Percentiles rank a stretch among this genome's conserved stretches.
These are phyloP conservation scores for Trametes cingulata DNA, from an alignment of 768 basidiomycete species.

Conservation along the genomic window DNA sequence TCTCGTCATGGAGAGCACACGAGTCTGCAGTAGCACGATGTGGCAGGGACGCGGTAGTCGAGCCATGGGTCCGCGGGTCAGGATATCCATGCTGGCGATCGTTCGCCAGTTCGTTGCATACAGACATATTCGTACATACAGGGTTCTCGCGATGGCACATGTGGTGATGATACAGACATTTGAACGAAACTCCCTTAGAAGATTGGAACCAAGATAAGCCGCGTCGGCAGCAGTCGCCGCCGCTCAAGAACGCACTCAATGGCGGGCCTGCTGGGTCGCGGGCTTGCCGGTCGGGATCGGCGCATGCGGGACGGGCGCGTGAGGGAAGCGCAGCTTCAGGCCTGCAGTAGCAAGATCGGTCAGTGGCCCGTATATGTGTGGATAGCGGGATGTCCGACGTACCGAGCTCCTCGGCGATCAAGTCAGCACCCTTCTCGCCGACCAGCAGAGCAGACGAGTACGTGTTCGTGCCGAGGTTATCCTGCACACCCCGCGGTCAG, in stretches of 20 bases:
- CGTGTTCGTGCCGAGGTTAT: conserved; percentile 72
- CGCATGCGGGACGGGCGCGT: conserved; percentile 70
- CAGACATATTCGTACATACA: conserved; percentile 9
- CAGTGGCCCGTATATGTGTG: background rate
- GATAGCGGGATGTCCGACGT: conserved; percentile 15
- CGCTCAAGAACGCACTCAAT: background rate
- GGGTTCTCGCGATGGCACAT: background rate
- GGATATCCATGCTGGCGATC: background rate
- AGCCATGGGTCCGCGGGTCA: too few relatives aligned
- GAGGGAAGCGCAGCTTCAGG: conserved; percentile 60
- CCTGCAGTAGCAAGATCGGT: conserved; percentile 36
- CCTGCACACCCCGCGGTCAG: conserved; percentile 35
- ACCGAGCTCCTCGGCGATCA: conserved; percentile 68
- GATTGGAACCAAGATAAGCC: too few relatives aligned
- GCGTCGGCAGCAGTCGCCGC: too few relatives aligned
- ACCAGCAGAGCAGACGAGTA: conserved; percentile 71
- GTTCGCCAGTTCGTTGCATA: background rate
- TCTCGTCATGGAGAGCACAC: too few relatives aligned
- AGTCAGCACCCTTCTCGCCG: conserved; percentile 66
- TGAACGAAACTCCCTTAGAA: background rate
- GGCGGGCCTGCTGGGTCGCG: conserved; percentile 28
- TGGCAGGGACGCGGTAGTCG: too few relatives aligned
- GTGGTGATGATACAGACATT: conserved; percentile 6
- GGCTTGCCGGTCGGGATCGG: conserved; percentile 39
- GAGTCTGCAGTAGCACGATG: too few relatives aligned